Conservation (phyloP, 2,329 filamentous ascomycete genomes). For the Colletotrichum filicis region DNA sequence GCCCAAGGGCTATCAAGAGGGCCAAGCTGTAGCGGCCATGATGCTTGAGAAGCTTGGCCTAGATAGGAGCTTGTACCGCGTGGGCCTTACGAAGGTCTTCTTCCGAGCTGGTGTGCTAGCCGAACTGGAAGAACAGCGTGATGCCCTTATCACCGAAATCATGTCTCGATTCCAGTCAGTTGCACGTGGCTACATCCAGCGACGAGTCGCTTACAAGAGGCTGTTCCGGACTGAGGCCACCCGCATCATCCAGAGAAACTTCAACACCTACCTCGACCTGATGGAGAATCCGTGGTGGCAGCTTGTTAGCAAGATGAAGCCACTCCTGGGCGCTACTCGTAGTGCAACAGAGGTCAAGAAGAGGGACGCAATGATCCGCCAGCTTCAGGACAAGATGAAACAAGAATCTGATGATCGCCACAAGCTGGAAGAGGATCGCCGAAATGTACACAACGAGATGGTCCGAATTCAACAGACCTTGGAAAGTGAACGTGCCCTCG, state of each 20-base stretch:
- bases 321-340: constrained; percentile 89
- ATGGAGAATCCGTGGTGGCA: constrained; percentile 98
- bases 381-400: constrained; percentile 85
- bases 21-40: constrained; percentile 83
- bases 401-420: constrained; percentile 79
- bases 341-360: constrained; percentile 95
- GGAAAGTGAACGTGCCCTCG: constrained; percentile 94
- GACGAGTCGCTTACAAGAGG: constrained; percentile 90
- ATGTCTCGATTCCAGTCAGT: constrained; percentile 94
- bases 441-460: constrained; percentile 88
- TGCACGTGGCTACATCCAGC: constrained; percentile 88
- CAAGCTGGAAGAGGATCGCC: constrained; percentile 88
- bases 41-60: constrained; percentile 92
- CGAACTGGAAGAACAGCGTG: constrained; percentile 95
- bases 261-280: constrained; percentile 89
- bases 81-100: constrained; percentile 97
- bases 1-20: constrained; percentile 91
- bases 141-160: constrained; percentile 91
- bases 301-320: constrained; percentile 93
- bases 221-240: constrained; percentile 95
- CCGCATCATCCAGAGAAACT: constrained; percentile 93
- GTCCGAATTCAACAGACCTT: constrained; percentile 91
- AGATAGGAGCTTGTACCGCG: constrained; percentile 87
- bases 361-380: constrained; percentile 91
- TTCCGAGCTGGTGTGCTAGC: constrained; percentile 96